Base-by-base conservation (phyloP, 306 rosid genomes). In the Erythrophleum fordii region DNA sequence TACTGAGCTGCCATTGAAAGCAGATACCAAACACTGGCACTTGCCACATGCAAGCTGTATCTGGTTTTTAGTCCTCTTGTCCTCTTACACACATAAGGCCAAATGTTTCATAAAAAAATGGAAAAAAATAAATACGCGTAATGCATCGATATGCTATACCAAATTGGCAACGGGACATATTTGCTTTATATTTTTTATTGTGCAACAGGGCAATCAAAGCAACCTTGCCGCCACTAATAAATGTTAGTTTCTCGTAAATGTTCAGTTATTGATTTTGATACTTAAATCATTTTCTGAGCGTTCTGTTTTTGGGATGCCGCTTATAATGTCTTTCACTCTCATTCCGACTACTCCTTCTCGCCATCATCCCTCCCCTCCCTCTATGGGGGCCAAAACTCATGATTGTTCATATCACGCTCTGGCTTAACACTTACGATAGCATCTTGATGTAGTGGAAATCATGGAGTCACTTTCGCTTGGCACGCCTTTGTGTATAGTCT, bases 291-390 rank as follows among this genome's bases (percentile, higher is more conserved):
- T 58, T 75, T 17, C 2, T 26, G 55, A 12, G 34, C 10, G 52
- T 67, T 51, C 52, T 41, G 69, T 20, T 41, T 52, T 52, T 26
- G 81, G 10, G 22, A 51, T 59, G 77, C 8, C 46, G 69, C 22
- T 55, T 41, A 58, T 49, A 12, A 60, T 84, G 55, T 51, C 69
- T 53, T 67, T 68, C 49, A 46, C 26, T 56, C 52, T 79, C 46
- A 46, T 37, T 48, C 76, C 46, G 66, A 34, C 39, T 41, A 52
- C 66, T 59, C 48, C 29, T 12, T 7, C 25, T 5, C 39, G 31
- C 22, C 14, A 59, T 26, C 37, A 59, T 59, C 10, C 37, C 66
- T 26, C 37, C n/a, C 3, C 66, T 25, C 52, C 39, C 52, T 34
- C 28, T n/a, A 65, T 55, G 17, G 67, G 34, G 65, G 28, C 76